Conservation (phyloP, 345 rosid species). For the Linum lewisii region DNA sequence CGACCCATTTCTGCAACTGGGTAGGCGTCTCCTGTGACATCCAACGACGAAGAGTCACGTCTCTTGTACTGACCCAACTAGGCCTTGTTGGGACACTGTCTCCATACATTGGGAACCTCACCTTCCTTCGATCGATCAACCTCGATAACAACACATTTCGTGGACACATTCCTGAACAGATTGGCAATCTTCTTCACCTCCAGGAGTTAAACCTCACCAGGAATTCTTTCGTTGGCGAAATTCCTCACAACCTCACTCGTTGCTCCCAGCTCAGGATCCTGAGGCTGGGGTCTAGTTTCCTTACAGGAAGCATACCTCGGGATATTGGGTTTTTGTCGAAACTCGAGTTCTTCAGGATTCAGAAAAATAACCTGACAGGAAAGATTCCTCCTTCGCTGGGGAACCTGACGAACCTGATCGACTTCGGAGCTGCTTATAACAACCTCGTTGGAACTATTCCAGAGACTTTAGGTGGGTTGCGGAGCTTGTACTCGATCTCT, state of each 20-base stretch:
- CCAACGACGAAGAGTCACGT: no score
- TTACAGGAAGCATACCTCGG: slow-evolving; percentile 8
- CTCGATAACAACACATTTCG: no score
- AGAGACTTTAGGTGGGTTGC: slow-evolving; percentile 2
- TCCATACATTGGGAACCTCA: no score
- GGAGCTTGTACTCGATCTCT: neutral
- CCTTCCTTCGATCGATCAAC: no score
- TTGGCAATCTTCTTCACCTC: slow-evolving; percentile 12
- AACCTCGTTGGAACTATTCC: slow-evolving; percentile 11
- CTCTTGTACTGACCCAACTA: no score
- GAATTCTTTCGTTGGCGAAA: slow-evolving; percentile 8
- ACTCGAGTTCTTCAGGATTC: neutral
- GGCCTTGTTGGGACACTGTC: no score
- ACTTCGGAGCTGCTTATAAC: neutral
- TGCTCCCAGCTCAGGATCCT: slow-evolving; percentile 9
- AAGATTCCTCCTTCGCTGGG: slow-evolving; percentile 10
- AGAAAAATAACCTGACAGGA: slow-evolving; percentile 8
- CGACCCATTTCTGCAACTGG: no score
- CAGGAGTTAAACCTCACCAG: slow-evolving; percentile 1
- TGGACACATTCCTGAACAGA: slow-evolving; percentile 3
- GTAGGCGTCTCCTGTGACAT: no score
- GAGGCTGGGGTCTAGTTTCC: neutral
- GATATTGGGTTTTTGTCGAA: slow-evolving; percentile 10
- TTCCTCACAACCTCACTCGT: slow-evolving; percentile 8
- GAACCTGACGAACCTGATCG: slow-evolving; percentile 4